These are phyloP conservation scores for Amauroascus verrucosus DNA, from an alignment of 2,329 filamentous ascomycete genomes.

Conservation along the genomic window DNA sequence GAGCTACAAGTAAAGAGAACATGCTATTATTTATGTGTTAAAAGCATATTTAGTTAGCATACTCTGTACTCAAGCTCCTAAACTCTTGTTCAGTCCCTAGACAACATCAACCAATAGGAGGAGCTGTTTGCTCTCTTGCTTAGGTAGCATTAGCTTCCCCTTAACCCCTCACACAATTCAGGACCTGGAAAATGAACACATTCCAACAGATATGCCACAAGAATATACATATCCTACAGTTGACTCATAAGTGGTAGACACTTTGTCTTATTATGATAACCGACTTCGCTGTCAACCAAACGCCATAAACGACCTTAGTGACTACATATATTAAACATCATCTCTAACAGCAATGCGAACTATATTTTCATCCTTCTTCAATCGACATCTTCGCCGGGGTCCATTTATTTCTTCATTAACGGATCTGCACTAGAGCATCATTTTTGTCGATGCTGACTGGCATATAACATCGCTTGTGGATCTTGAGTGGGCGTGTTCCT, in stretches of 20 bases:
- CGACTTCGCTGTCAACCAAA: conserved; percentile 24
- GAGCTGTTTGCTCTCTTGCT: no score
- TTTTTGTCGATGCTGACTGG: conserved; percentile 30
- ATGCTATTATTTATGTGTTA: no score
- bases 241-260: conserved; percentile 23
- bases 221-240: conserved; percentile 20
- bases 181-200: conserved; percentile 22
- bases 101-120: no score
- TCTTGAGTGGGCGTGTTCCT: conserved; percentile 25
- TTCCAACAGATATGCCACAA: conserved; percentile 22
- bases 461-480: conserved; percentile 28
- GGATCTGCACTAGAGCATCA: conserved; percentile 22
- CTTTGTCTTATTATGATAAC: conserved; percentile 22
- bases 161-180: no score
- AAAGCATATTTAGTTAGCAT: no score
- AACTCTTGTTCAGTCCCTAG: no score
- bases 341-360: conserved; percentile 18
- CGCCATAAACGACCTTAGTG: conserved; percentile 3
- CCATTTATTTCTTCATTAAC: conserved; percentile 28
- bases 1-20: no score
- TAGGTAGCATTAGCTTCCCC: no score
- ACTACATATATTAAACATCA: conserved; percentile 3
- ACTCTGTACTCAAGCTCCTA: no score
- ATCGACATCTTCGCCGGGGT: conserved; percentile 16
- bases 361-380: not conserved